Evolutionary conservation across 78 protist species (phyloP), one percentile per base, ranked within the genome.

Genomic region (Corallochytrium limacisporum): DNA sequence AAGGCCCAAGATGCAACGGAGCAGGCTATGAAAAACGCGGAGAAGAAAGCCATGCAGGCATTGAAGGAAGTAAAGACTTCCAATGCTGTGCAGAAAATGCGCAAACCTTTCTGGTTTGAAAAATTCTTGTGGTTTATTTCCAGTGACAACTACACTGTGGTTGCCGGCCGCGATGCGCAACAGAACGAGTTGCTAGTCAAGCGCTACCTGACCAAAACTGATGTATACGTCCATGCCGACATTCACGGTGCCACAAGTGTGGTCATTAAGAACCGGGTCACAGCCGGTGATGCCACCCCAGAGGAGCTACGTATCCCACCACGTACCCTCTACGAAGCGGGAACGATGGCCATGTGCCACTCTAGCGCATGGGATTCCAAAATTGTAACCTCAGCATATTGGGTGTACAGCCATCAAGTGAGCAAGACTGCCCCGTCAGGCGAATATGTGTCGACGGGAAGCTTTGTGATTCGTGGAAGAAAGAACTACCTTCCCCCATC

Each of bases 61-160:
- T 28, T 70, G 36, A 36, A 60, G 54, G 10, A 57, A 67, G 68
- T 76, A 0, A 47, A 62, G 22, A 26, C 65, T 9, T 42, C 47
- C 16, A 2, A 72, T 9, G 22, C 65, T 18, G 59, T 93, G 66
- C 16, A 18, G 9, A 69, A 49, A n/a, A 26, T 74, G 68, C 75
- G 98, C 38, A 79, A 75, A 63, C 48, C 74, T 16, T 81, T 73
- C 46, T 95, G 97, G 97, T 95, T 90, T 78, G 99, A 95, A 39
- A 91, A 91, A 39, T 95, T 93, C 55, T 36, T 72, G 36, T 95
- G 97, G 97, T 95, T 95, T 63, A 56, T 95, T 68, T 29, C 62
- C 81, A 13, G 90, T 10, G 91, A 91, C 50, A 84, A 82, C 43
- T 84, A 72, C 40, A 59, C 94, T 22, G 94, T 93, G 8, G 38